Evolutionary conservation across 2,329 filamentous ascomycete species (phyloP), one percentile per base, ranked within the genome.

Genomic region (Calonectria fujianensis): DNA sequence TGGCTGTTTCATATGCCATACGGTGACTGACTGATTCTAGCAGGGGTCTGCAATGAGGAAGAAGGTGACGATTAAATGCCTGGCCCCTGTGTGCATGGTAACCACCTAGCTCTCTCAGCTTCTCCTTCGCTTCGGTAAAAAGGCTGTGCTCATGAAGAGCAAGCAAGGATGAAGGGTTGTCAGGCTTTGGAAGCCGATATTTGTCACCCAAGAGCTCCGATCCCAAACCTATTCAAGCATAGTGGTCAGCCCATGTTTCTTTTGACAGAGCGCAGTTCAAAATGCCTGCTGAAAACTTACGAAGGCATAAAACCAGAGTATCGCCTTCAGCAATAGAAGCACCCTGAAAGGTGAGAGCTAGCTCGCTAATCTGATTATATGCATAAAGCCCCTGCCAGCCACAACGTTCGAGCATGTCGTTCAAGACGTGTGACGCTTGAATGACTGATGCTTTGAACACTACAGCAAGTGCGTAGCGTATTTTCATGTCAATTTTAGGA

Each of bases 381-480:
- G 50, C 48, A 59, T 45, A 74, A 24, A 70, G 66, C 16, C 71
- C 71, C 45, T 65, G 66, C 71, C 66, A 73, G 10, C 71, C 71
- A 27, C 71, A 61, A 2, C 72, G 51, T 39, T 71, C 72, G 1
- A 27, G 3, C 18, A 74, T 27, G 4, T 66, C 59, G 9, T n/a
- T 50, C 59, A 74, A 27, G 10, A 45, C 27, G 8, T 50, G 35
- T 9, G 50, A 35, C 16, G 72, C 59, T 27, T 50, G 37, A 27
- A 45, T 35, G 14, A 74, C 72, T 20, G 59, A 39, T 52, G 68
- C 37, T 52, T 74, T 74, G 4, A 61, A 74, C n/a, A 54, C 52
- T 9, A 61, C 52, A 5, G 48, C 66, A 39, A 73, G 41, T 2
- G 18, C 41, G 1, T 45, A 45, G 41, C 41, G 41, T 45, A 45